Percentiles rank a stretch among this genome's conserved stretches.
phyloP scores from a whole-genome alignment of 75 land plant species.

The Isoetes taiwanensis region DNA sequence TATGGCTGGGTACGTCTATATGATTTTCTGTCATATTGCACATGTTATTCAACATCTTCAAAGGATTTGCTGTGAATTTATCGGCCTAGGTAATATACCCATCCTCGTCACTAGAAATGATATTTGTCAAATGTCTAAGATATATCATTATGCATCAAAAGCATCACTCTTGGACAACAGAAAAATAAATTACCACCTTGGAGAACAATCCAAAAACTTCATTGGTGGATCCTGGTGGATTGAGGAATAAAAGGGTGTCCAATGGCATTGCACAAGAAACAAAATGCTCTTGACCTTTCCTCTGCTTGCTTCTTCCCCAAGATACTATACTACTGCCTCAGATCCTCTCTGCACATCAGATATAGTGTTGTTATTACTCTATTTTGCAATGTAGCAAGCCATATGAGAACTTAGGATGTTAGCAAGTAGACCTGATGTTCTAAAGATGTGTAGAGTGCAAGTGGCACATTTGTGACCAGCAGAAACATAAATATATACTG shows the following conservation, averaged over 20 bases:
- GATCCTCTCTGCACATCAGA: conserved; percentile 64
- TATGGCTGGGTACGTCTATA: conserved; percentile 53
- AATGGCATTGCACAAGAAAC: conserved; percentile 86
- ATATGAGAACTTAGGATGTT: not conserved
- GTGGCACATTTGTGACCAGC: conserved; percentile 63
- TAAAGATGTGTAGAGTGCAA: conserved; percentile 76
- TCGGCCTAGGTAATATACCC: conserved; percentile 67
- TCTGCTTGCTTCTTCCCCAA: conserved; percentile 44
- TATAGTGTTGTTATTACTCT: not conserved
- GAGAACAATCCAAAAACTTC: conserved; percentile 89
- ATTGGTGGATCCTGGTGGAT: conserved; percentile 61
- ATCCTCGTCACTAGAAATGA: conserved; percentile 37
- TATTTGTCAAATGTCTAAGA: not conserved
- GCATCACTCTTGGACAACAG: not conserved
- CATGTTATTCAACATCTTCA: conserved; percentile 29
- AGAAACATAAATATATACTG: conserved; percentile 14
- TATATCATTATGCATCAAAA: not conserved
- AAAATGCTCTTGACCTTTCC: conserved; percentile 47
- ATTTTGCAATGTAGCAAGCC: not conserved
- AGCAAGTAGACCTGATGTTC: conserved; percentile 63
- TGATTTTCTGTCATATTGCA: conserved; percentile 16
- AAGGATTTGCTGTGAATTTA: conserved; percentile 55
- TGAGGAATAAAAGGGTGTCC: conserved; percentile 83
- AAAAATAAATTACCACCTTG: conserved; percentile 35
- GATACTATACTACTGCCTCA: conserved; percentile 67